Conservation (phyloP, 2,329 filamentous ascomycete species). For the Achaetomium macrosporum region DNA sequence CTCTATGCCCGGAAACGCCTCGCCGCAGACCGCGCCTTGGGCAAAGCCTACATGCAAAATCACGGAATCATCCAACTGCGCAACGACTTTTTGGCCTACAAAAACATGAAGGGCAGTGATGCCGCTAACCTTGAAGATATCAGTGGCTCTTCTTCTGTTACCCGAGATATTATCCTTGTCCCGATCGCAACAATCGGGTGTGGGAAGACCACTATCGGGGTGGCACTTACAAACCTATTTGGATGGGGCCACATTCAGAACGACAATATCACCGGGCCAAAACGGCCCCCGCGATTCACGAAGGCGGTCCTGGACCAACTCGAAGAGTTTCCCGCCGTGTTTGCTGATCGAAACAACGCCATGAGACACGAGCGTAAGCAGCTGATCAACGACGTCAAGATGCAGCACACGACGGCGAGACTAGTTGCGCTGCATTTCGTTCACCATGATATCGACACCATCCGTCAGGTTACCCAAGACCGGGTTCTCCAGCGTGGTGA, state of each 20-base stretch:
- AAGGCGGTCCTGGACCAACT: conserved; percentile 62
- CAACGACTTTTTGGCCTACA: conserved; percentile 77
- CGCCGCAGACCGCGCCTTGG: conserved; percentile 59
- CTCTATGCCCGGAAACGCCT: conserved; percentile 72
- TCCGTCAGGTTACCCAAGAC: conserved; percentile 67
- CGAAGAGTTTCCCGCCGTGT: conserved; percentile 61
- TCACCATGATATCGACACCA: conserved; percentile 69
- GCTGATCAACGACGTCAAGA: conserved; percentile 70
- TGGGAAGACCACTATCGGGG: conserved; percentile 88
- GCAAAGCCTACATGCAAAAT: conserved; percentile 70
- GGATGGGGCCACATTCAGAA: conserved; percentile 93
- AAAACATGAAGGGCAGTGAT: conserved; percentile 81
- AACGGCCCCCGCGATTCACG: conserved; percentile 72
- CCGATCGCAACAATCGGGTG: conserved; percentile 92
- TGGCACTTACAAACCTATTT: conserved; percentile 77
- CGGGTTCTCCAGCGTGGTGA: conserved; percentile 82
- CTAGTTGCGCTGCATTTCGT: conserved; percentile 86
- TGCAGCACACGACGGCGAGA: conserved; percentile 55
- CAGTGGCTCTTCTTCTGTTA: conserved; percentile 50
- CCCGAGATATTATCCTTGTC: conserved; percentile 69
- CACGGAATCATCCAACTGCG: conserved; percentile 92
- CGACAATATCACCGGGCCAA: conserved; percentile 79
- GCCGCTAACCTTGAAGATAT: conserved; percentile 71
- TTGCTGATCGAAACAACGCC: conserved; percentile 93
- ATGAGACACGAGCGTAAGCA: conserved; percentile 82